Conservation (phyloP, 306 rosid species). For the Quercus parvula region DNA sequence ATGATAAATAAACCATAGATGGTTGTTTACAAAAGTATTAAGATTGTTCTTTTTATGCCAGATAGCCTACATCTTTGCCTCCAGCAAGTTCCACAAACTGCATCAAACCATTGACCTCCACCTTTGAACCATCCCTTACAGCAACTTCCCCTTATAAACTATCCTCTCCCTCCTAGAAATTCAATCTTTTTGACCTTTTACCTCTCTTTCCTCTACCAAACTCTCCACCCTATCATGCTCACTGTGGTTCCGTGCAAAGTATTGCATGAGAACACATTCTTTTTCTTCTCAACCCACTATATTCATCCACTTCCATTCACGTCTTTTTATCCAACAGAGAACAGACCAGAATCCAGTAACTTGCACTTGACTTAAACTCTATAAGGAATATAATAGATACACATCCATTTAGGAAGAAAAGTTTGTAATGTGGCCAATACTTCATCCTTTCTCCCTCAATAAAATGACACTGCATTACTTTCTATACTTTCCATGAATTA, state of each 20-base stretch:
- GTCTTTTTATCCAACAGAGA: background rate
- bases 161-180: background rate
- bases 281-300: background rate
- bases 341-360: background rate
- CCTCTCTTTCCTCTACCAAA: background rate
- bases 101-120: background rate
- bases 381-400: background rate
- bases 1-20: background rate
- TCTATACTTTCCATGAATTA: background rate
- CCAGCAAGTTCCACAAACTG: background rate
- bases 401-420: background rate
- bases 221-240: background rate
- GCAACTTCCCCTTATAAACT: background rate
- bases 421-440: background rate
- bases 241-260: background rate
- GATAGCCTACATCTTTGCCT: background rate
- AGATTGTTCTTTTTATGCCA: background rate
- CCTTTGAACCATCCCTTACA: background rate
- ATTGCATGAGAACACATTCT: background rate
- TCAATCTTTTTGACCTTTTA: background rate
- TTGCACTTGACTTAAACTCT: background rate
- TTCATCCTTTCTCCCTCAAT: background rate
- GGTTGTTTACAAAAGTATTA: background rate
- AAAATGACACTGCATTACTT: background rate
- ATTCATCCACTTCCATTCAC: background rate